Percentiles rank a stretch among this genome's conserved stretches.
Evolutionary conservation across 257 asterid genomes (phyloP).

Genomic region (Petunia secreta): DNA sequence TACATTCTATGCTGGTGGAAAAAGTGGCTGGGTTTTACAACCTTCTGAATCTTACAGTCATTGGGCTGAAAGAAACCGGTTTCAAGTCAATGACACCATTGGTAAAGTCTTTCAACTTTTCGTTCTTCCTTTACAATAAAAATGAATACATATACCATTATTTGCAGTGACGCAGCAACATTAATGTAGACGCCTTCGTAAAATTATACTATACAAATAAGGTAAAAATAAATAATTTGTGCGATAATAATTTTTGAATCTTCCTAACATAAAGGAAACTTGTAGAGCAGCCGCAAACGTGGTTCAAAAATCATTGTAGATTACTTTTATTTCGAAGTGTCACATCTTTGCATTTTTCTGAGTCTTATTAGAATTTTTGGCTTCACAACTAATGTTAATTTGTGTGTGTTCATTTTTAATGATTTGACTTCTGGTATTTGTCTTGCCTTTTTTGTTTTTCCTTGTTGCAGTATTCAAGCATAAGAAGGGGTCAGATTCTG

Average conservation of each 20-base stretch:
- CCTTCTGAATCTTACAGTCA: slow-evolving; percentile 40
- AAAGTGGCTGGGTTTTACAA: slow-evolving; percentile 46
- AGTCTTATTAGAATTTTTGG: background rate
- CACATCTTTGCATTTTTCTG: too few species aligned
- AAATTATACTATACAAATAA: background rate
- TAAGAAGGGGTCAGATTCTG: slow-evolving; percentile 49
- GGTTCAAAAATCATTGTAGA: too few species aligned
- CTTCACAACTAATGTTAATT: rapidly evolving
- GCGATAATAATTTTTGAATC: background rate
- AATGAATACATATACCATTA: background rate
- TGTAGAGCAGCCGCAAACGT: too few species aligned
- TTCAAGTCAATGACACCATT: slow-evolving; percentile 44
- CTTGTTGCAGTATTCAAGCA: slow-evolving; percentile 51
- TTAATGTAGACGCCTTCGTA: background rate
- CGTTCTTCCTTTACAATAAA: background rate
- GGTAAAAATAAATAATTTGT: background rate
- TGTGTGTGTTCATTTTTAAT: background rate
- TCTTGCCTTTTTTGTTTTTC: background rate
- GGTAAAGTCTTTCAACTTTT: slow-evolving; percentile 5
- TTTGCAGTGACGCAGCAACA: background rate
- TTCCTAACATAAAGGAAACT: background rate
- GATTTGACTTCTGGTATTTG: background rate
- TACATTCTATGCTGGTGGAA: slow-evolving; percentile 47
- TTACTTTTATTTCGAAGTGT: too few species aligned
- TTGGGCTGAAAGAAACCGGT: slow-evolving; percentile 48